Base-by-base conservation (phyloP, 1,139 yeast species). In the Torulaspora globosa region DNA sequence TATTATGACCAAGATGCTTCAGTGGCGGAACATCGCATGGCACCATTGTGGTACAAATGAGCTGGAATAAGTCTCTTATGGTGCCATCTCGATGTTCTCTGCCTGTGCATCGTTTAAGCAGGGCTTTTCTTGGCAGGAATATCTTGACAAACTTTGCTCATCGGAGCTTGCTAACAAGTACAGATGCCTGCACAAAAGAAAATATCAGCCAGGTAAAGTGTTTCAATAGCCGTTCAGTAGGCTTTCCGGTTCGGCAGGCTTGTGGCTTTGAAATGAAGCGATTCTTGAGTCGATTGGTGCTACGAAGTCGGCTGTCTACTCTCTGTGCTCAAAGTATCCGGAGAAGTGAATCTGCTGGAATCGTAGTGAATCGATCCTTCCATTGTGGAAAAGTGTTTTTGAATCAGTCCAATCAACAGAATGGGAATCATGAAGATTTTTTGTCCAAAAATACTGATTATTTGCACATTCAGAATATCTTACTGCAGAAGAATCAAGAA, bases 401-500 rank as follows among this genome's bases (percentile, higher is more conserved):
- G 21, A 43, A 39, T 16, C 30, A 41, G 16, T 24, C 23, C 11
- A 24, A 28, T 4, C 18, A 12, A 30, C 31, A 28, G n/a, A 12
- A 29, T 29, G 32, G 39, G 23, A 36, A 45, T 27, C 47, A 43
- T 27, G 37, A 47, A 31, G 50, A 53, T 14, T 48, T 42, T 21
- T 27, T 58, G 29, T 37, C 52, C 9, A 57, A 49, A 34, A 55
- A 44, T 39, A 50, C 57, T 18, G 59, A 55, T 35, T 55, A 49
- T 37, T 36, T 58, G 41, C 60, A 55, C 38, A 50, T 56, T 8
- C 61, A 58, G 41, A 57, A 56, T 35, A 57, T 59, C 36, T 38
- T 59, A 29, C 36, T 56, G 29, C 58, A 54, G 39, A 59, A 58
- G 45, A 56, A 59, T 35, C 57, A 53, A 39, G 57, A 56, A 30